These are phyloP conservation scores for Yamadazyma laniorum DNA, from an alignment of 805 yeast species.

Conservation along the genomic window DNA sequence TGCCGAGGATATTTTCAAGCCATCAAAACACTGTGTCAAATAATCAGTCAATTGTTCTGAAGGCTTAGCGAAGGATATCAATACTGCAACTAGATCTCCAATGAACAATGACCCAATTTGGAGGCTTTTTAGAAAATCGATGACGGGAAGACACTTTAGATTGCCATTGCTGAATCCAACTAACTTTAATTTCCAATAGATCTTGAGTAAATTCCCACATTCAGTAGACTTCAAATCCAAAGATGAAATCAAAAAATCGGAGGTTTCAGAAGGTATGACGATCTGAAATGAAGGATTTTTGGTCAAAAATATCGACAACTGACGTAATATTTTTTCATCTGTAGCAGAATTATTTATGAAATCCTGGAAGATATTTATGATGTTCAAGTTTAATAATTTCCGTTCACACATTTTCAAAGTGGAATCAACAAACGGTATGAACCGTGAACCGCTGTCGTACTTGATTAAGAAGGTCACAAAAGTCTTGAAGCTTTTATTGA, in stretches of 20 bases:
- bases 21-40: slow-evolving; percentile 7
- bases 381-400: slow-evolving; percentile 6
- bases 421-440: slow-evolving; percentile 13
- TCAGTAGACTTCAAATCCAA: slow-evolving; percentile 2
- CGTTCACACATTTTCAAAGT: slow-evolving; percentile 12
- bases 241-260: not conserved
- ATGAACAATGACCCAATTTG: slow-evolving; percentile 4
- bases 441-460: slow-evolving; percentile 10
- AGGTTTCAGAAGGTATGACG: slow-evolving; percentile 3
- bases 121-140: slow-evolving; percentile 2
- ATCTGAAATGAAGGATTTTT: slow-evolving; percentile 8
- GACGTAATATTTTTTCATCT: slow-evolving; percentile 6
- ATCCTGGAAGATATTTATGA: slow-evolving; percentile 7
- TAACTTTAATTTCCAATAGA: slow-evolving; percentile 15
- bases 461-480: slow-evolving; percentile 1
- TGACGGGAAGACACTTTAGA: slow-evolving; percentile 1
- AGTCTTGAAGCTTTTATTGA: slow-evolving; percentile 43
- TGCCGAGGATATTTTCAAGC: slow-evolving; percentile 10
- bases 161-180: not conserved
- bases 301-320: slow-evolving; percentile 11
- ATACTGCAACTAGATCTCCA: slow-evolving; percentile 12
- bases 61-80: slow-evolving; percentile 1
- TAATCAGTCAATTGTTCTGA: not conserved
- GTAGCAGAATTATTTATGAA: slow-evolving; percentile 7
- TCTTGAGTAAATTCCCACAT: slow-evolving; percentile 3